Conservation (phyloP, 805 yeast genomes). For the Sugiyamaella americana region DNA sequence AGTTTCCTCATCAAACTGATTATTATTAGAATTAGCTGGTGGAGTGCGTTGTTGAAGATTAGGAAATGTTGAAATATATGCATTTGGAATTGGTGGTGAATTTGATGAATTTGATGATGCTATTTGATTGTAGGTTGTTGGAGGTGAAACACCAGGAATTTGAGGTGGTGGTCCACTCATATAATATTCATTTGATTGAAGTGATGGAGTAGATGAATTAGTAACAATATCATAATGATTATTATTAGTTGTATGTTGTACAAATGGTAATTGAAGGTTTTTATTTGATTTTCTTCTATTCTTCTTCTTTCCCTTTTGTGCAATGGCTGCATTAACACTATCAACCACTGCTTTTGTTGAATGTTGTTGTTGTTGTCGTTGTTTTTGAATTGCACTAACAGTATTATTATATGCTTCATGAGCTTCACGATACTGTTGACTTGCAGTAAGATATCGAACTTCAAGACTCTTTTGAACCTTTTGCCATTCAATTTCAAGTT, state of each 20-base stretch:
- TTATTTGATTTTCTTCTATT: slow-evolving; percentile 4
- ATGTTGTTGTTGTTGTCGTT: slow-evolving; percentile 4
- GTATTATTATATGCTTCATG: slow-evolving; percentile 18
- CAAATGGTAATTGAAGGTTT: slow-evolving; percentile 1
- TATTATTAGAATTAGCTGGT: neutral
- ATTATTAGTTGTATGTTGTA: neutral
- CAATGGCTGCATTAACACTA: slow-evolving; percentile 4
- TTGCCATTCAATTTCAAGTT: slow-evolving; percentile 33
- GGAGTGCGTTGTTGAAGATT: slow-evolving; percentile 4
- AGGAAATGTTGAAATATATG: neutral
- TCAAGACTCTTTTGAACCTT: slow-evolving; percentile 33
- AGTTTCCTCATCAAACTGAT: slow-evolving; percentile 22
- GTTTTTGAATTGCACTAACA: slow-evolving; percentile 10
- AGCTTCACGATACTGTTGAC: slow-evolving; percentile 30
- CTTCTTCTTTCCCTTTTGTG: slow-evolving; percentile 9
- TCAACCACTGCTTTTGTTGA: slow-evolving; percentile 6
- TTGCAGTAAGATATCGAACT: slow-evolving; percentile 31
- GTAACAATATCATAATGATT: neutral
- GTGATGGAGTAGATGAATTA: neutral
- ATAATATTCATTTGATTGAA: neutral
- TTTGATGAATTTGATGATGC: neutral
- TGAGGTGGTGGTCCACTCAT: neutral
- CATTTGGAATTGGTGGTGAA: neutral
- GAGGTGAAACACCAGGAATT: neutral
- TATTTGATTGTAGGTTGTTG: neutral